Evolutionary conservation across 495 filamentous ascomycete species (phyloP), one percentile per base, ranked within the genome.

Genomic region (Xanthoparmelia taractica): DNA sequence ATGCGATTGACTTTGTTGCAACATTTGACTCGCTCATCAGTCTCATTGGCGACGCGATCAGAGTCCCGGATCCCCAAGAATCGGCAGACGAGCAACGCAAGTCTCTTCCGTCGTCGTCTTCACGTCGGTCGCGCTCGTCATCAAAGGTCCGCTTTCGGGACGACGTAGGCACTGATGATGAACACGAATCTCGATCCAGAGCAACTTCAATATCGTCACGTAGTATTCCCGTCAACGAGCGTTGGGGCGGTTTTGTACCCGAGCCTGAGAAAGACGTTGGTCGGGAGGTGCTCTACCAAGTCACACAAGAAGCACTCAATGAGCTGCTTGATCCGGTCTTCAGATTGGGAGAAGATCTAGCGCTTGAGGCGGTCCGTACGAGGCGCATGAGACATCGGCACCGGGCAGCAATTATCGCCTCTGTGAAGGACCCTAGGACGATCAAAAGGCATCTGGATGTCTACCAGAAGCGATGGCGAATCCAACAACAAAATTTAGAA

Each of bases 301-400:
- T 93, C 23, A 89, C 88, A 0, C 90, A 96, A 69, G 86, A 96
- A 69, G 91, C 88, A 1, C 87, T 96, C 73, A 96, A 97, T 69
- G 91, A 97, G 72, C 77, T 97, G 6, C 82, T 98, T 8, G 90
- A 96, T 71, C 78, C 85, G 13, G 77, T 98, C 0, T 97, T 97
- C 77, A 85, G 86, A 66, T 78, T 78, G 31, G 87, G 88, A 65
- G 94, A 98, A 74, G 86, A 90, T 63, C 72, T 88, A 11, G 84
- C 91, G 12, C 77, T 96, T 65, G 81, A 87, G 58, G 85, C 82
- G 12, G 81, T 83, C 45, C 78, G 81, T 20, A 90, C 84, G 1
- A 85, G 84, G 61, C 73, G 75, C 27, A 78, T 85, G 60, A 85
- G 91, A 43, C 78, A 84, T 52, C 75, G 7, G 67, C 71, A 33